phyloP scores from a whole-genome alignment of 2,329 filamentous ascomycete genomes.

The Fusarium annulatum region DNA sequence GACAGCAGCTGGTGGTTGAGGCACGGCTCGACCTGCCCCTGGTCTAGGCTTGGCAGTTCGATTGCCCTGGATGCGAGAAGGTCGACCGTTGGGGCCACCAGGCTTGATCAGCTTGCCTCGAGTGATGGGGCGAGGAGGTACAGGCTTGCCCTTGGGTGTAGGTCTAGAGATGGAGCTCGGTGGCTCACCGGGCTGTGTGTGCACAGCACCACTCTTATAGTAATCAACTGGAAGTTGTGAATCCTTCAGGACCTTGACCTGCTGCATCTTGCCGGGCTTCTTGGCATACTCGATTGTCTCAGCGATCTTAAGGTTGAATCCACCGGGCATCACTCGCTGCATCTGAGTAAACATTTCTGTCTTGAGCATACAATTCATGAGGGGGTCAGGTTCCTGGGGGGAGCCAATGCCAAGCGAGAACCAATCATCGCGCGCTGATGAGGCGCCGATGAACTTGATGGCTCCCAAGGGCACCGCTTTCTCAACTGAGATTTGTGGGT shows the following conservation, averaged over 20 bases:
- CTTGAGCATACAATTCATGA: slow-evolving; percentile 93
- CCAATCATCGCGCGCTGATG: slow-evolving; percentile 92
- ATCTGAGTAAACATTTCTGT: slow-evolving; percentile 97
- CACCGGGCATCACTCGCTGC: slow-evolving; percentile 80
- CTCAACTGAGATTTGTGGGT: slow-evolving; percentile 84
- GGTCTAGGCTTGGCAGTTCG: slow-evolving; percentile 59
- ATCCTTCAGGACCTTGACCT: slow-evolving; percentile 92
- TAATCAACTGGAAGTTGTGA: slow-evolving; percentile 79
- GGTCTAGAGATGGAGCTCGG: slow-evolving; percentile 84
- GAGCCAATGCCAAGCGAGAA: slow-evolving; percentile 93
- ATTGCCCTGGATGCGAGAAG: slow-evolving; percentile 73
- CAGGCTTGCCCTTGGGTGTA: slow-evolving; percentile 86
- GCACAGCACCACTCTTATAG: slow-evolving; percentile 94
- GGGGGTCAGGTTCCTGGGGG: slow-evolving; percentile 90
- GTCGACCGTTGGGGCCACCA: slow-evolving; percentile 84
- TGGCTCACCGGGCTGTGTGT: slow-evolving; percentile 86
- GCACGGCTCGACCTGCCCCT: slow-evolving; percentile 50
- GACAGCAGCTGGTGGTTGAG: slow-evolving; percentile 50
- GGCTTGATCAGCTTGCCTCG: slow-evolving; percentile 92
- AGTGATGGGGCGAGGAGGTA: slow-evolving; percentile 90
- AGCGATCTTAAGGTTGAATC: slow-evolving; percentile 84
- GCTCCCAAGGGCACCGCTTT: slow-evolving; percentile 84
- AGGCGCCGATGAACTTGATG: slow-evolving; percentile 88
- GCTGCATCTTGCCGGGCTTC: slow-evolving; percentile 92
- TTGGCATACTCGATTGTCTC: slow-evolving; percentile 94